These are phyloP conservation scores for Rubia yunnanensis DNA, from an alignment of 257 asterid species.

Conservation along the genomic window DNA sequence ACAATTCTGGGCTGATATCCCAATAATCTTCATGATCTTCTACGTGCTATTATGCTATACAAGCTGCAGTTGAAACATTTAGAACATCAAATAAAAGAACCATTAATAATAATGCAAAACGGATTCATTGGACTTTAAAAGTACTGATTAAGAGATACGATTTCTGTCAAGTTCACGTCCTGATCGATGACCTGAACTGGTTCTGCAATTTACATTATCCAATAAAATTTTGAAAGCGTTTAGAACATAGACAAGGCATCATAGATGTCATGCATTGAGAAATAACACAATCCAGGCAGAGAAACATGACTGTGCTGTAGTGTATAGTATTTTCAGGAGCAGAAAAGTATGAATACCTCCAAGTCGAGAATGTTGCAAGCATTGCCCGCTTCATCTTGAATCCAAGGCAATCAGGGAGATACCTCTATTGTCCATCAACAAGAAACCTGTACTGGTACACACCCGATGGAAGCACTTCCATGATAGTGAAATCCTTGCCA, in stretches of 20 bases:
- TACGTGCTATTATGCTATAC: no score
- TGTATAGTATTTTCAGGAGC: background rate
- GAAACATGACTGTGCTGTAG: no score
- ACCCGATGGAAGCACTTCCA: constrained; percentile 95
- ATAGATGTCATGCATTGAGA: background rate
- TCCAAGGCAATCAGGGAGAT: constrained; percentile 76
- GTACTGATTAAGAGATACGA: background rate
- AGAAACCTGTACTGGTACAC: constrained; percentile 83
- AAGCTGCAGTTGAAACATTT: no score
- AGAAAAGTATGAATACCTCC: constrained; percentile 43
- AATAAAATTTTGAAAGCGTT: background rate
- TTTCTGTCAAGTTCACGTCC: background rate
- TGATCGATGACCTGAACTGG: background rate
- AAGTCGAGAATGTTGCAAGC: constrained; percentile 75
- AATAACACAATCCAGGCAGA: background rate
- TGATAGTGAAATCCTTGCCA: constrained; percentile 94
- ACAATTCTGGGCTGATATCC: no score
- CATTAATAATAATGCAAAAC: no score
- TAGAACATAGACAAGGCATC: background rate
- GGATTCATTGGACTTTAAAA: no score
- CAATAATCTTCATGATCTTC: background rate
- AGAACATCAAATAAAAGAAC: background rate
- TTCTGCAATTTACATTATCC: background rate
- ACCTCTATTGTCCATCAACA: constrained; percentile 89
- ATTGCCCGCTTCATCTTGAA: constrained; percentile 78